Evolutionary conservation across 768 basidiomycete genomes (phyloP).

Genomic region (Suillus brevipes): DNA sequence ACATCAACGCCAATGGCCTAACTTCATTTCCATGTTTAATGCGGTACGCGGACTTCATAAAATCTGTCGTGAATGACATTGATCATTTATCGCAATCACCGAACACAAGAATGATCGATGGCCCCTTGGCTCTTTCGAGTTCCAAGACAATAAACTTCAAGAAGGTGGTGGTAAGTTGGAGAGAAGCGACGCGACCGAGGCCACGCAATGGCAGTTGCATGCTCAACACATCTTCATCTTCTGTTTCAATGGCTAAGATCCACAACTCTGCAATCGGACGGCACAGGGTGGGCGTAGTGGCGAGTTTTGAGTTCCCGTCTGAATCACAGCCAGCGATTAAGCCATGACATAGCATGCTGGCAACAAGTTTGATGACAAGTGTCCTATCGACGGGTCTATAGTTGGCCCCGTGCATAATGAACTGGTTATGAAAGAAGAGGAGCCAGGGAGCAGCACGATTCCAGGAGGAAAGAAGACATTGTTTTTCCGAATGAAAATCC

Average conservation of each 20-base stretch:
- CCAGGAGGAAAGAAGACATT: not conserved
- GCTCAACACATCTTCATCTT: not conserved
- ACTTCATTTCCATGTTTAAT: not conserved
- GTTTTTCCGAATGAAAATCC: not conserved
- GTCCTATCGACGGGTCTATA: not conserved
- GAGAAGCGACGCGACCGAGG: not conserved
- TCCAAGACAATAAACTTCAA: not conserved
- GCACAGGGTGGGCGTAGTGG: not conserved
- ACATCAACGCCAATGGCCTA: not conserved
- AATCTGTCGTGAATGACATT: not conserved
- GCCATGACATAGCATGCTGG: not conserved
- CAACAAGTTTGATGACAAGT: not conserved
- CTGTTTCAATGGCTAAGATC: not conserved
- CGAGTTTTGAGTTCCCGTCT: not conserved
- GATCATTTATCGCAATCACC: not conserved
- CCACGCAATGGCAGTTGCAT: not conserved
- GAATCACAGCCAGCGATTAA: not conserved
- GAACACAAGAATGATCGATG: not conserved
- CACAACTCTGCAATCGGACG: not conserved
- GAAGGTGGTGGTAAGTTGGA: not conserved
- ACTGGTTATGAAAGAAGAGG: slow-evolving; percentile 1
- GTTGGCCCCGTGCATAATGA: not conserved
- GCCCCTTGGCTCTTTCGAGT: not conserved
- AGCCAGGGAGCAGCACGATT: not conserved
- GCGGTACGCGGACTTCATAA: not conserved